A percentile compares a stretch with the other conserved stretches of the same genome.
Evolutionary conservation across 495 filamentous ascomycete genomes (phyloP).

Genomic region (Aspergillus ostianus): DNA sequence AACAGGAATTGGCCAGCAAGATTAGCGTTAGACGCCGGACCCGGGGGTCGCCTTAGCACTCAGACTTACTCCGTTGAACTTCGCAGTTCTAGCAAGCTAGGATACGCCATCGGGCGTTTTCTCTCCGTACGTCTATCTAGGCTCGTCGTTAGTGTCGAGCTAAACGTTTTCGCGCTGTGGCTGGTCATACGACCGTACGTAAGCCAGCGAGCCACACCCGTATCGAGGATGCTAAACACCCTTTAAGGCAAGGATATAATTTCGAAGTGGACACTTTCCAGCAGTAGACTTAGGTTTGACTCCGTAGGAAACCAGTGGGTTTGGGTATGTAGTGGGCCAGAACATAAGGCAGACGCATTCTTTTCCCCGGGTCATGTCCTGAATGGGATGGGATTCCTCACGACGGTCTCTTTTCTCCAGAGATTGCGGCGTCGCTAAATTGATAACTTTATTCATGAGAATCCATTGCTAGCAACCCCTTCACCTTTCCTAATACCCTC

Average conservation of each 20-base stretch:
- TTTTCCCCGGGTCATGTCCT: slow-evolving; percentile 8
- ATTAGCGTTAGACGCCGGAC: background rate
- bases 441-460: slow-evolving; percentile 6
- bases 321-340: background rate
- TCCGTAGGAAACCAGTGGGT: background rate
- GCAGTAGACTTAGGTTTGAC: too few species aligned
- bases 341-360: slow-evolving; percentile 3
- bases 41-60: too few species aligned
- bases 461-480: background rate
- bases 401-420: slow-evolving; percentile 1
- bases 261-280: too few species aligned
- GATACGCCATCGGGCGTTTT: background rate
- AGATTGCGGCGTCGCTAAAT: slow-evolving; percentile 6
- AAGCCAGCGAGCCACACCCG: slow-evolving; percentile 7
- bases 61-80: too few species aligned
- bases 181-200: slow-evolving; percentile 10
- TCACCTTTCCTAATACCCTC: background rate
- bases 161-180: slow-evolving; percentile 5
- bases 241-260: background rate
- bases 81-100: background rate
- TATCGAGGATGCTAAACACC: too few species aligned
- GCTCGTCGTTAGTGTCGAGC: slow-evolving; percentile 2
- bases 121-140: background rate
- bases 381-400: too few species aligned
- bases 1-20: background rate